Percentiles rank a stretch among this genome's conserved stretches.
These are phyloP conservation scores for Alnus glutinosa DNA, from an alignment of 306 rosid genomes.

Conservation along the genomic window DNA sequence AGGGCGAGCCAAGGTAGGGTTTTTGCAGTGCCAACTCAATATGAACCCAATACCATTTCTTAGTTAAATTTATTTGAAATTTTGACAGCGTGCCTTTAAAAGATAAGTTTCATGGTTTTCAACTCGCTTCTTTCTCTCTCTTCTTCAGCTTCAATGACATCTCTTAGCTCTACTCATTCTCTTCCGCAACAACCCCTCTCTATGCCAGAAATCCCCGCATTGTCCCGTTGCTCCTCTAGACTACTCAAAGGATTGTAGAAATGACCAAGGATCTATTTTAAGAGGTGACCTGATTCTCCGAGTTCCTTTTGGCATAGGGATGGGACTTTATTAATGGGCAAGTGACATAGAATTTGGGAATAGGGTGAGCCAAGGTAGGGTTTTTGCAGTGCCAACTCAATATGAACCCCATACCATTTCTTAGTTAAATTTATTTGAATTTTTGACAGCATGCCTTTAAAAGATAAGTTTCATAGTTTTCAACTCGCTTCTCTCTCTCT, in stretches of 20 bases:
- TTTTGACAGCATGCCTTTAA: background rate
- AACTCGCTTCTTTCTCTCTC: constrained; percentile 37
- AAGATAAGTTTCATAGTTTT: background rate
- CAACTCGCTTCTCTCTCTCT: constrained; percentile 38
- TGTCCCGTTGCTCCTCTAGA: constrained; percentile 31
- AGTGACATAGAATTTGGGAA: background rate
- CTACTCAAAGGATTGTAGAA: constrained; percentile 23
- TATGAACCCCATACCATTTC: background rate
- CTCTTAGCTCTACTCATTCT: background rate
- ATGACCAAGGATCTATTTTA: background rate
- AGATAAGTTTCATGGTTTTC: constrained; percentile 2
- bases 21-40: constrained; percentile 1
- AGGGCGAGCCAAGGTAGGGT: background rate
- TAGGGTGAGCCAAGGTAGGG: background rate
- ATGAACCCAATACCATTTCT: background rate
- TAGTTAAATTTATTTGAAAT: background rate
- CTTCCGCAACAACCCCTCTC: constrained; percentile 37
- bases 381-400: constrained; percentile 1
- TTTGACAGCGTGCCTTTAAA: background rate
- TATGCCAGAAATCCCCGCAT: constrained; percentile 33
- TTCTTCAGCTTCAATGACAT: constrained; percentile 26
- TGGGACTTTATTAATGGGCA: background rate
- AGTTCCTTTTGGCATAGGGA: background rate
- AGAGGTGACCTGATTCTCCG: background rate
- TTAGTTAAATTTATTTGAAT: background rate